These are phyloP conservation scores for Rhododendron kiyosumense DNA, from an alignment of 148 eudicot species.

Conservation along the genomic window DNA sequence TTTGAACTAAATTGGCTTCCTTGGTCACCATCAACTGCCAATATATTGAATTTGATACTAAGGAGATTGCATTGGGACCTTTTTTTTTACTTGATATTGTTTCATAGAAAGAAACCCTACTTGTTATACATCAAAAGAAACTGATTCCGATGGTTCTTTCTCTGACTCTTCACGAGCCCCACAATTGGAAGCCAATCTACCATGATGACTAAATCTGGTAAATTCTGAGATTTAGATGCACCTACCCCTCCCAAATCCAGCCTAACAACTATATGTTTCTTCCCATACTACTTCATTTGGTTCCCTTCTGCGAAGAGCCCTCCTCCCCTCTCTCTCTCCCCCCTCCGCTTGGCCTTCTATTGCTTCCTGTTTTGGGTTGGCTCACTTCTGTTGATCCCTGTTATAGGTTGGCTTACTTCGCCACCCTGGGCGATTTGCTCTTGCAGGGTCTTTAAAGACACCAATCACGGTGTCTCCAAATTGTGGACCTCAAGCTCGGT, in stretches of 20 bases:
- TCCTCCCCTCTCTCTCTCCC: neutral
- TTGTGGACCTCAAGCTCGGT: too few relatives aligned
- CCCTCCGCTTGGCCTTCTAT: neutral
- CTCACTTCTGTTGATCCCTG: too few relatives aligned
- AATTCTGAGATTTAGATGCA: neutral
- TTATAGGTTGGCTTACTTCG: too few relatives aligned
- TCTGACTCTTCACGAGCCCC: neutral
- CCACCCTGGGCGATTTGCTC: too few relatives aligned
- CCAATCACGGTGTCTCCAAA: too few relatives aligned
- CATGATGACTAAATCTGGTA: neutral
- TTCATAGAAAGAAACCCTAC: neutral
- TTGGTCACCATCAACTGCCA: neutral
- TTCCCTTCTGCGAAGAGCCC: neutral
- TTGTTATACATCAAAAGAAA: too few relatives aligned
- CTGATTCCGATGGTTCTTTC: neutral
- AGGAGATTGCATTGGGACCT: neutral
- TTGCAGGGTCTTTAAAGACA: too few relatives aligned
- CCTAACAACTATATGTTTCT: neutral
- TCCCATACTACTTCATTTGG: neutral
- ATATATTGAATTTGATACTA: too few relatives aligned
- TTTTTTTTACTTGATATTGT: neutral
- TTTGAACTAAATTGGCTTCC: neutral
- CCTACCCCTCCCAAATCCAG: neutral
- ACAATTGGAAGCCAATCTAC: neutral
- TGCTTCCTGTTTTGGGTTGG: neutral